Conservation (phyloP, 1,284 basidiomycete species). For the Inonotus hispidus region DNA sequence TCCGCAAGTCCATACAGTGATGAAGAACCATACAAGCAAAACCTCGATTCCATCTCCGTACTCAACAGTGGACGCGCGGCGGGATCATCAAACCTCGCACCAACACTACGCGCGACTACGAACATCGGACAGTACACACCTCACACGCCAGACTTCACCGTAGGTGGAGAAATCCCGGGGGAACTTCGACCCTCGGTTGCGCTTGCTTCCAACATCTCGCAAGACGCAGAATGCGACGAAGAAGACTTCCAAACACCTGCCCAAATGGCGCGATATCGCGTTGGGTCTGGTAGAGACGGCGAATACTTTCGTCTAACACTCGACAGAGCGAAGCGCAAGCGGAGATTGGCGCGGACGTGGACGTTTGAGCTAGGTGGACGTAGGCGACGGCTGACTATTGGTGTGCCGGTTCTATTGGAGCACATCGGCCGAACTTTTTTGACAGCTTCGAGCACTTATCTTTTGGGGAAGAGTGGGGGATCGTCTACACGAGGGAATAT, state of each 20-base stretch:
- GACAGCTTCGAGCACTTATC: not conserved
- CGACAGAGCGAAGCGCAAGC: not conserved
- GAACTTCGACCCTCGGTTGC: not conserved
- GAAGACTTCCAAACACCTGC: not conserved
- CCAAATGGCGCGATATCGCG: not conserved
- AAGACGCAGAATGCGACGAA: constrained; percentile 2
- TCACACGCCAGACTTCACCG: not conserved
- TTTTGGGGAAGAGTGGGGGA: not conserved
- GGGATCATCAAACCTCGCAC: not conserved
- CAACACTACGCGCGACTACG: not conserved
- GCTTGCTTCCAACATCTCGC: not conserved
- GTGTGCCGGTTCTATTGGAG: constrained; percentile 8
- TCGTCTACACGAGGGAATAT: not conserved
- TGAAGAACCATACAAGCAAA: not conserved
- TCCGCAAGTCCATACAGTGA: not conserved
- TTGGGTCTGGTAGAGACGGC: not conserved
- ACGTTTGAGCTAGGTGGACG: constrained; percentile 13
- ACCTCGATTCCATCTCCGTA: not conserved
- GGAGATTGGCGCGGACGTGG: constrained; percentile 11
- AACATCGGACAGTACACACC: not conserved
- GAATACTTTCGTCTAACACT: not conserved
- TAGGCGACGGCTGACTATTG: constrained; percentile 9
- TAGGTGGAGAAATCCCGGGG: not conserved
- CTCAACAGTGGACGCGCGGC: not conserved
- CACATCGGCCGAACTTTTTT: not conserved